These are phyloP conservation scores for Sonneratia alba DNA, from an alignment of 345 rosid species.

Conservation along the genomic window DNA sequence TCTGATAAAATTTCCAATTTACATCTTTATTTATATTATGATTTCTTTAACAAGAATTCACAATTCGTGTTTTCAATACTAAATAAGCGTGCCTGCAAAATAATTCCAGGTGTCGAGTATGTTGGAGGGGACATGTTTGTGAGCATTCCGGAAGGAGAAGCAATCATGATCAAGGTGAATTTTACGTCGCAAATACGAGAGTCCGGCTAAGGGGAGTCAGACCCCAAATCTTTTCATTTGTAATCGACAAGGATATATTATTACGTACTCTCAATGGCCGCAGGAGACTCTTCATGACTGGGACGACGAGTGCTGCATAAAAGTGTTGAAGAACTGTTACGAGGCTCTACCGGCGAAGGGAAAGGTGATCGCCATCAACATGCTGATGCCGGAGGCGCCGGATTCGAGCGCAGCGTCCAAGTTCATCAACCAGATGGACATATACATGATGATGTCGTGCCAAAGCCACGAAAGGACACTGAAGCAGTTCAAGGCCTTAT, in stretches of 20 bases:
- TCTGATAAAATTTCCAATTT: neutral
- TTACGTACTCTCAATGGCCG: too few relatives aligned
- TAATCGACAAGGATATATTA: too few relatives aligned
- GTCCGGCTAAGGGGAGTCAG: neutral
- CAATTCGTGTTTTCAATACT: too few relatives aligned
- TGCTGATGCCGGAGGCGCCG: constrained; percentile 7
- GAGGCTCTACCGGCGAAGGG: constrained; percentile 9
- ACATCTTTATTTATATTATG: too few relatives aligned
- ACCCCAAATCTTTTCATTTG: too few relatives aligned
- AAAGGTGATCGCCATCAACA: constrained; percentile 9
- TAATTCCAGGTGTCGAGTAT: constrained; percentile 16
- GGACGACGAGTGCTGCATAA: constrained; percentile 11
- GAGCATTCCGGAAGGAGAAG: too few relatives aligned
- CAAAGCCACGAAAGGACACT: constrained; percentile 17
- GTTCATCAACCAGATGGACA: neutral
- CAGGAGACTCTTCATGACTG: constrained; percentile 16
- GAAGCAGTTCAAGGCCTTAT: constrained; percentile 11
- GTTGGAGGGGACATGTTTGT: constrained; percentile 8
- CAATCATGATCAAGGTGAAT: too few relatives aligned
- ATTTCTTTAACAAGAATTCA: neutral
- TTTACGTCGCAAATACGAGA: too few relatives aligned
- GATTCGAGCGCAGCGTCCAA: constrained; percentile 9
- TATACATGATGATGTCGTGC: constrained; percentile 2
- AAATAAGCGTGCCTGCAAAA: too few relatives aligned
- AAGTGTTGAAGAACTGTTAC: constrained; percentile 15